phyloP scores from a whole-genome alignment of 2,329 filamentous ascomycete species.

The Colletotrichum musae region DNA sequence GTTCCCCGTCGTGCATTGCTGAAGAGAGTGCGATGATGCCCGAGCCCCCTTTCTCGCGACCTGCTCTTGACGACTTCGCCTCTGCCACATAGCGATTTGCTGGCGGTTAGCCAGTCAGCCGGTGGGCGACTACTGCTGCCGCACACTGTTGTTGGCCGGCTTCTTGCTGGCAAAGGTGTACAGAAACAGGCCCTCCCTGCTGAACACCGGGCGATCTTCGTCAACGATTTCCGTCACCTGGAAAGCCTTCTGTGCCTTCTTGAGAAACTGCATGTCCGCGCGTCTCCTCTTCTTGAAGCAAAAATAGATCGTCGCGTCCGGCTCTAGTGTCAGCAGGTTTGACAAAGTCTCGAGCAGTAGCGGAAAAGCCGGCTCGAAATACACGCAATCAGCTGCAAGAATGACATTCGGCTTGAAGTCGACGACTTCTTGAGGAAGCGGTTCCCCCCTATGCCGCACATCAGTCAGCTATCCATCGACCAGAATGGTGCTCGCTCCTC shows the following conservation, averaged over 20 bases:
- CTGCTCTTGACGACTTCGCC: not conserved
- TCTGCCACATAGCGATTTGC: not conserved
- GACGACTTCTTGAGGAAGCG: conserved; percentile 67
- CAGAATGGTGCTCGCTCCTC: not conserved
- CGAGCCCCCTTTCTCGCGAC: not conserved
- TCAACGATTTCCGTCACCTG: conserved; percentile 73
- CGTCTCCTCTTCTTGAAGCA: conserved; percentile 95
- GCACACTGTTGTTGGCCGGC: conserved; percentile 13
- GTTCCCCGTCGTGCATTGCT: not conserved
- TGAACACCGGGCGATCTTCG: conserved; percentile 71
- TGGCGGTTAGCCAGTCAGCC: not conserved
- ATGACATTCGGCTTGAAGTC: conserved; percentile 81
- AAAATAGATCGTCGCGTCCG: conserved; percentile 77
- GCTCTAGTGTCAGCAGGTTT: conserved; percentile 81
- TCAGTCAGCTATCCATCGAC: conserved; percentile 30
- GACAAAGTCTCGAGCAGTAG: conserved; percentile 84
- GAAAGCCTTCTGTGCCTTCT: conserved; percentile 78
- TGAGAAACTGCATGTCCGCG: conserved; percentile 83
- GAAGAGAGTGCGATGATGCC: not conserved
- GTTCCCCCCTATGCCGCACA: conserved; percentile 68
- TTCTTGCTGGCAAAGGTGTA: conserved; percentile 67
- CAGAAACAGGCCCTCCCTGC: conserved; percentile 72
- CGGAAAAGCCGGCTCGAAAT: conserved; percentile 96
- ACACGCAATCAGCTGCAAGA: conserved; percentile 96
- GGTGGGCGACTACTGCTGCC: not conserved